A percentile compares a stretch with the other conserved stretches of the same genome.
Conservation (phyloP, 2,329 filamentous ascomycete species). For the Colletotrichum limetticola region DNA sequence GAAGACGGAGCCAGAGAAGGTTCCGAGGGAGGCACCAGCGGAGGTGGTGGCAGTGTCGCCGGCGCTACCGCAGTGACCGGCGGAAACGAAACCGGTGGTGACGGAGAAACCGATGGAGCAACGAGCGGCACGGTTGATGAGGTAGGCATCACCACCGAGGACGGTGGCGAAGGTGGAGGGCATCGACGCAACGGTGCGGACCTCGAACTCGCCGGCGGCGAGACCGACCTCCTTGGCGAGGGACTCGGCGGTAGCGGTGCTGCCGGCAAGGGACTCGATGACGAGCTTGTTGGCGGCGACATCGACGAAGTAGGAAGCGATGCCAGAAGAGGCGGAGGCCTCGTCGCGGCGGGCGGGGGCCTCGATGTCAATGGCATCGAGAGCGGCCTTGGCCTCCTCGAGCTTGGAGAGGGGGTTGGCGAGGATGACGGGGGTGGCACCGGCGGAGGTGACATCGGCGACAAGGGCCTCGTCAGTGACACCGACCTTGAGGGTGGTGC, state of each 20-base stretch:
- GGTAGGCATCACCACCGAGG: slow-evolving; percentile 51
- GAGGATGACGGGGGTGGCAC: slow-evolving; percentile 47
- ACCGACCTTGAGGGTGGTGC: slow-evolving; percentile 46
- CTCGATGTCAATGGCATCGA: slow-evolving; percentile 53
- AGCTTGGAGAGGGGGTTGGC: slow-evolving; percentile 50
- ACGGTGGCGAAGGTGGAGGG: slow-evolving; percentile 49
- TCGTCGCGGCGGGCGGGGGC: slow-evolving; percentile 38
- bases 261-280: slow-evolving; percentile 48
- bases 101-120: slow-evolving; percentile 54
- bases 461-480: slow-evolving; percentile 49
- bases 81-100: slow-evolving; percentile 52
- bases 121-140: slow-evolving; percentile 44
- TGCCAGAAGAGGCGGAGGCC: slow-evolving; percentile 41
- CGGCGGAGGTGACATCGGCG: slow-evolving; percentile 47
- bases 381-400: slow-evolving; percentile 51
- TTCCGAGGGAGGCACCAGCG: slow-evolving; percentile 45
- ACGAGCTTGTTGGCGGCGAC: slow-evolving; percentile 53
- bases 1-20: slow-evolving; percentile 50
- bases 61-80: slow-evolving; percentile 50
- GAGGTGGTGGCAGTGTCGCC: slow-evolving; percentile 46
- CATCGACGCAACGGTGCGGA: slow-evolving; percentile 45
- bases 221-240: slow-evolving; percentile 51
- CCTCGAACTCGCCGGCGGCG: slow-evolving; percentile 48
- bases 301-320: slow-evolving; percentile 52
- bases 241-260: slow-evolving; percentile 46